These are phyloP conservation scores for Colletotrichum liaoningense DNA, from an alignment of 2,329 filamentous ascomycete species.

Conservation along the genomic window DNA sequence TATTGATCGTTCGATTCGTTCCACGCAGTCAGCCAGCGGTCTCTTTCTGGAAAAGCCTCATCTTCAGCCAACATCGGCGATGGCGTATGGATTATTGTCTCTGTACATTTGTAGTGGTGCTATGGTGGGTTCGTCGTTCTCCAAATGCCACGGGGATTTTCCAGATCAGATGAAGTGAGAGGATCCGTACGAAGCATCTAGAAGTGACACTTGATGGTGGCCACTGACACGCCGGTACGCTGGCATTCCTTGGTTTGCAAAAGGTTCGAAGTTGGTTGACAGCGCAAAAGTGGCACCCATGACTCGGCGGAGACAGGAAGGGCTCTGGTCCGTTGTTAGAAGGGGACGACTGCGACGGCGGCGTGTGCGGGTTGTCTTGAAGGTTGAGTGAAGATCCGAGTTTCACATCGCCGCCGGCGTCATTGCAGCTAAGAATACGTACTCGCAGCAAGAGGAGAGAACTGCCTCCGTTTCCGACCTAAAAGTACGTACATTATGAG, in stretches of 20 bases:
- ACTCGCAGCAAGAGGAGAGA: background rate
- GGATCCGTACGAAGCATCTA: background rate
- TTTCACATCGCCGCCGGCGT: constrained; percentile 25
- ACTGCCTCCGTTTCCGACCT: background rate
- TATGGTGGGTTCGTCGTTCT: constrained; percentile 1
- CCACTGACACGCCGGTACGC: background rate
- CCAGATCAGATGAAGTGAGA: constrained; percentile 2
- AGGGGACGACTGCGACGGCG: background rate
- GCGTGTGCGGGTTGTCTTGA: constrained; percentile 6
- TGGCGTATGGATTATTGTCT: background rate
- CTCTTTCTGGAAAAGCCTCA: background rate
- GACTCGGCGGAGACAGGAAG: constrained; percentile 26
- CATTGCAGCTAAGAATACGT: background rate
- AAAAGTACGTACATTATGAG: background rate
- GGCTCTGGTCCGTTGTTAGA: constrained; percentile 18
- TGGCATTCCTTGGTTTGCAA: background rate
- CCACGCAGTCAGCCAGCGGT: background rate
- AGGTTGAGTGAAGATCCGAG: constrained; percentile 26
- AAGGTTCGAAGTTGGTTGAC: background rate
- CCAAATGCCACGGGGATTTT: background rate
- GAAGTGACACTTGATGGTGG: background rate
- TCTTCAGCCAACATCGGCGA: background rate
- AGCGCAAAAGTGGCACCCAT: constrained; percentile 1
- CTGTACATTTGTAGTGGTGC: background rate
- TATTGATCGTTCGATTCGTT: background rate